These are phyloP conservation scores for Kwoniella sp. DNA, from an alignment of 768 basidiomycete genomes.

Conservation along the genomic window DNA sequence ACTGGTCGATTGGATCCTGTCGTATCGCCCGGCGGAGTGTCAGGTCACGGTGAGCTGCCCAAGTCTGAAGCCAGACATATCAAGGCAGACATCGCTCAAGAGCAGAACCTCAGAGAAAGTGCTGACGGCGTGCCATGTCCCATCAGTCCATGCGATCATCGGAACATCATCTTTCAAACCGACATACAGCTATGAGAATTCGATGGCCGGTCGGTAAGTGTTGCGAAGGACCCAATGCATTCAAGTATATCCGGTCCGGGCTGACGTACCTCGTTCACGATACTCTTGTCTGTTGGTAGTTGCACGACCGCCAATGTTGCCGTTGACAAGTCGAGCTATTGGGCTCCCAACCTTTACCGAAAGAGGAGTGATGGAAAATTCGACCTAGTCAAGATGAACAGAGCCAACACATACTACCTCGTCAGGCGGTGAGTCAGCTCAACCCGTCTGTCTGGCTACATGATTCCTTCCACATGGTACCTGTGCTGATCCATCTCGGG, in stretches of 20 bases:
- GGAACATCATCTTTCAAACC: slow-evolving; percentile 19
- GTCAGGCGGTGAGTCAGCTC: slow-evolving; percentile 27
- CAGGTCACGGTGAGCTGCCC: slow-evolving; percentile 15
- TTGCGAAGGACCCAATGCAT: no score
- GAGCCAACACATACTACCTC: slow-evolving; percentile 56
- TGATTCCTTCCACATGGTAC: no score
- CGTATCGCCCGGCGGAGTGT: slow-evolving; percentile 20
- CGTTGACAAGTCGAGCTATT: slow-evolving; percentile 56
- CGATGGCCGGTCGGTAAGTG: slow-evolving; percentile 10
- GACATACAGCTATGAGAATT: slow-evolving; percentile 21
- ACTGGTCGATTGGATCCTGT: slow-evolving; percentile 26
- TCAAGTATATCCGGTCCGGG: no score
- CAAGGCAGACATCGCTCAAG: background rate
- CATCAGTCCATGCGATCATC: slow-evolving; percentile 23
- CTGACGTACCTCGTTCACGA: no score
- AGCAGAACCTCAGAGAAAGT: no score
- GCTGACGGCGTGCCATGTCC: no score
- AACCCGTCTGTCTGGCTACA: background rate
- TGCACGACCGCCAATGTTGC: slow-evolving; percentile 56
- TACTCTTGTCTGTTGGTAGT: slow-evolving; percentile 6
- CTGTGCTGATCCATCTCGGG: background rate
- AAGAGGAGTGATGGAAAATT: slow-evolving; percentile 13
- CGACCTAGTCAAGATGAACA: slow-evolving; percentile 13
- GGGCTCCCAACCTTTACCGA: slow-evolving; percentile 54
- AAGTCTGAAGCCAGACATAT: no score